phyloP scores from a whole-genome alignment of 805 yeast genomes.

The Priceomyces melissophilus region DNA sequence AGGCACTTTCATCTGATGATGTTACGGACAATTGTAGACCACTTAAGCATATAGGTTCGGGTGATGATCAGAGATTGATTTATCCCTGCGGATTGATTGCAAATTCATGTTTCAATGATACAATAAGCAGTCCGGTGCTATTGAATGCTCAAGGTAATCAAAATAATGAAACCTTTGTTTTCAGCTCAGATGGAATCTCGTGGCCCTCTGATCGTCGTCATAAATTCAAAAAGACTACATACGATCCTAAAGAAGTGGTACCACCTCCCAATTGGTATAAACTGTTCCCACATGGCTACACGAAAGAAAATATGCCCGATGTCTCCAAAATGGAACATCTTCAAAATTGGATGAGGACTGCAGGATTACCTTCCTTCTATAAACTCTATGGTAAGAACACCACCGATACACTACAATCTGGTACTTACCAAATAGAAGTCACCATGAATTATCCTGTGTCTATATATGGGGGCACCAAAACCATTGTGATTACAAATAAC shows the following conservation, averaged over 20 bases:
- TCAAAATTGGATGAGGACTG: constrained; percentile 98
- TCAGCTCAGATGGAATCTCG: constrained; percentile 63
- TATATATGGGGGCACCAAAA: constrained; percentile 84
- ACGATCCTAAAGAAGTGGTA: constrained; percentile 64
- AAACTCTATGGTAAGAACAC: constrained; percentile 78
- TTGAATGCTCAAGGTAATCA: constrained; percentile 43
- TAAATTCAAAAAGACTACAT: constrained; percentile 69
- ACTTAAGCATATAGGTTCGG: constrained; percentile 35
- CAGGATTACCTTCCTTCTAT: constrained; percentile 86
- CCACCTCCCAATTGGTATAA: constrained; percentile 94
- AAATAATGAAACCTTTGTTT: constrained; percentile 39
- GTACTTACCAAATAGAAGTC: constrained; percentile 67
- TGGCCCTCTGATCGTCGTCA: constrained; percentile 74
- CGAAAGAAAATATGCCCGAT: constrained; percentile 75
- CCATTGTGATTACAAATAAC: constrained; percentile 75
- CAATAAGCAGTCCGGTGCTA: constrained; percentile 55
- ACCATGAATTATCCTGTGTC: constrained; percentile 79
- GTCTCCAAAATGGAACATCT: constrained; percentile 74
- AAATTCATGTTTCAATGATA: constrained; percentile 87
- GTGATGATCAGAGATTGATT: constrained; percentile 39
- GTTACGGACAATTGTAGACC: constrained; percentile 43
- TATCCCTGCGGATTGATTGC: constrained; percentile 97
- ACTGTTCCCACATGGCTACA: constrained; percentile 82
- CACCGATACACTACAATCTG: constrained; percentile 50
- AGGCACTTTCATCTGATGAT: constrained; percentile 52